phyloP scores from a whole-genome alignment of 139 green algal genomes.

The Spirogloea muscicola region DNA sequence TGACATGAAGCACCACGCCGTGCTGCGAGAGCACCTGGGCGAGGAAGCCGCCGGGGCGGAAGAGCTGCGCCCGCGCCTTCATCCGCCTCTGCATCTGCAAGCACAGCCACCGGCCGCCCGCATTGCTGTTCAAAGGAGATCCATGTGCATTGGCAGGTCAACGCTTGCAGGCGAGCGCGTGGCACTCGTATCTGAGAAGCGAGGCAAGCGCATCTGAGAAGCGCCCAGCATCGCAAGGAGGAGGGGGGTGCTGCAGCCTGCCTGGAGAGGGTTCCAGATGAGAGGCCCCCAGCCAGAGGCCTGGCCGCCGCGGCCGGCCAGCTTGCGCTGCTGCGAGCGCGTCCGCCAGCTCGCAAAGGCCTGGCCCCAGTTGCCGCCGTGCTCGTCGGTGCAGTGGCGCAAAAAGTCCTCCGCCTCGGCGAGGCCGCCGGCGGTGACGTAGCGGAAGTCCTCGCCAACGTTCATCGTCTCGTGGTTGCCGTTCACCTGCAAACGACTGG shows the following conservation, averaged over 20 bases:
- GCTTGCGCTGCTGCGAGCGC: constrained; percentile 11
- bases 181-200: not conserved
- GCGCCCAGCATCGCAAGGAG: not conserved
- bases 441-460: constrained; percentile 76
- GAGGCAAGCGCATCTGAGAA: not conserved
- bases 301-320: not conserved
- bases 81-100: constrained; percentile 9
- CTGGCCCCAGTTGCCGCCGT: constrained; percentile 21
- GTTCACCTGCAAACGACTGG: constrained; percentile 61
- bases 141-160: not conserved
- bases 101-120: not conserved
- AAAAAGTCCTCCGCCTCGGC: constrained; percentile 11
- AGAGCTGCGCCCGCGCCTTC: constrained; percentile 28
- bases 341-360: constrained; percentile 27
- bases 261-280: constrained; percentile 27
- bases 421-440: constrained; percentile 55
- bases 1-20: constrained; percentile 23
- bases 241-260: not conserved
- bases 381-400: not conserved
- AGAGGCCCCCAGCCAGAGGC: too few relatives aligned
- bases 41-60: constrained; percentile 38
- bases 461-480: constrained; percentile 81
- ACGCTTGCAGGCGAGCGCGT: not conserved
- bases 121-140: not conserved
- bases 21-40: constrained; percentile 18